Evolutionary conservation across 2,329 filamentous ascomycete species (phyloP).

Genomic region (Onygena corvina): DNA sequence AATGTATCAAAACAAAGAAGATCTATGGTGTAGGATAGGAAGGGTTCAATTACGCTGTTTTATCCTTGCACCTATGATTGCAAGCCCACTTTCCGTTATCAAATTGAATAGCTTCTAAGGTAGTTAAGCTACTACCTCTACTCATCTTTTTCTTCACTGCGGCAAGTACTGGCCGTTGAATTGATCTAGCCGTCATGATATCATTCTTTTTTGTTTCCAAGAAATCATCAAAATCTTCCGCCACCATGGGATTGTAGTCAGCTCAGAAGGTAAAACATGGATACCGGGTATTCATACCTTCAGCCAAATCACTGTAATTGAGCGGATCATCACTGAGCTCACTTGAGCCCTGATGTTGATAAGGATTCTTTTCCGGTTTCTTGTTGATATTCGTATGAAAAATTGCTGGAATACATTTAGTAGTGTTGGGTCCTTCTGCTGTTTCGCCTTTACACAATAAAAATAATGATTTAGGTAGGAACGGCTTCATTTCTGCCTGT

Average conservation of each 20-base stretch:
- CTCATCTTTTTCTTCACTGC: slow-evolving; percentile 10
- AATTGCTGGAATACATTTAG: background rate
- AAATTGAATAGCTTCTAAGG: slow-evolving; percentile 39
- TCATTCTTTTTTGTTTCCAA: slow-evolving; percentile 17
- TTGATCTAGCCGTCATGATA: background rate
- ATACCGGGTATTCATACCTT: background rate
- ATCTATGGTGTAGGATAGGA: slow-evolving; percentile 20
- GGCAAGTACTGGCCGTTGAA: slow-evolving; percentile 1
- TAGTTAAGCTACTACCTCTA: slow-evolving; percentile 7
- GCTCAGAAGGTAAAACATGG: background rate
- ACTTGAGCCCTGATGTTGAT: background rate
- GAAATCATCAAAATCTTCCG: slow-evolving; percentile 11
- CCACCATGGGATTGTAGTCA: slow-evolving; percentile 16
- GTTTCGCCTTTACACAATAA: slow-evolving; percentile 16
- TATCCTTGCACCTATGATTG: slow-evolving; percentile 57
- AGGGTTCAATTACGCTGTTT: slow-evolving; percentile 28
- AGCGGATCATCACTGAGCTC: slow-evolving; percentile 1
- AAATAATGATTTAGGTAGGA: slow-evolving; percentile 38
- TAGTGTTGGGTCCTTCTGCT: background rate
- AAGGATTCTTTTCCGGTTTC: background rate
- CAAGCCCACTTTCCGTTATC: slow-evolving; percentile 63
- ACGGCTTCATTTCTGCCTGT: slow-evolving; percentile 41
- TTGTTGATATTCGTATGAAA: background rate
- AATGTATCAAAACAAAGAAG: slow-evolving; percentile 21
- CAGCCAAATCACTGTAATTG: slow-evolving; percentile 3